Percentiles rank a stretch among this genome's conserved stretches.
Evolutionary conservation across 2,329 filamentous ascomycete genomes (phyloP).

Genomic region (Calonectria pauciramosa): DNA sequence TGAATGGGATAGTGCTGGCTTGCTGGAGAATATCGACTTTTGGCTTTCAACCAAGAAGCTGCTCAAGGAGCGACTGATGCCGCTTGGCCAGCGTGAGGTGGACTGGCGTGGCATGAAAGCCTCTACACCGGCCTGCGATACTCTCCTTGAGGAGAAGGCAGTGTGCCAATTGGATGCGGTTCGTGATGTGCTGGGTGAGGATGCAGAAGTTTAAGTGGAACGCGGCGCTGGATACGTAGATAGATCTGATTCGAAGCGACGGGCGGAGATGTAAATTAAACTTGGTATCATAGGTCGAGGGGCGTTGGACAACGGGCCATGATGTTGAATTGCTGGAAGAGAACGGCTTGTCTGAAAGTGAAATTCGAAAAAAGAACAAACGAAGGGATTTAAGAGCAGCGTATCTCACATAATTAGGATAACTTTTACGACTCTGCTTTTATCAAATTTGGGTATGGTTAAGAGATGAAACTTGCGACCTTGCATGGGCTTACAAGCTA

Average conservation of each 20-base stretch:
- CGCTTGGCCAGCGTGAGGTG: conserved; percentile 79
- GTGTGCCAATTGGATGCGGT: conserved; percentile 76
- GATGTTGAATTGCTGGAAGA: conserved; percentile 38
- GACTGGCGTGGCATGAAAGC: conserved; percentile 67
- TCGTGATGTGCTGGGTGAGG: conserved; percentile 67
- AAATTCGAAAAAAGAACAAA: conserved; percentile 18
- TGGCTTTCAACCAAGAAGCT: conserved; percentile 79
- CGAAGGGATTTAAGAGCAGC: conserved; percentile 1
- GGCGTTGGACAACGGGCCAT: conserved; percentile 43
- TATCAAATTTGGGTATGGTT: neutral
- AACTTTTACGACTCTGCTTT: neutral
- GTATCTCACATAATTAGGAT: conserved; percentile 3
- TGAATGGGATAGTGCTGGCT: conserved; percentile 78
- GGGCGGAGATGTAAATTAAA: conserved; percentile 40
- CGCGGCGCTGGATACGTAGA: conserved; percentile 17
- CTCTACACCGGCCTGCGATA: conserved; percentile 63
- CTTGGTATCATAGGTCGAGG: conserved; percentile 37
- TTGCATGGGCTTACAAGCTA: neutral
- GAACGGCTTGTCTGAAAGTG: conserved; percentile 30
- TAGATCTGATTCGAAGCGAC: conserved; percentile 31
- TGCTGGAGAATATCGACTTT: conserved; percentile 87
- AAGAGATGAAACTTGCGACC: neutral
- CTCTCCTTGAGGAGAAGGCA: conserved; percentile 81
- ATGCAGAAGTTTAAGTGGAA: conserved; percentile 55
- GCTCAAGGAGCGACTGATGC: conserved; percentile 79